Evolutionary conservation across 2,329 filamentous ascomycete genomes (phyloP).

Genomic region (Pseudocercospora pini-densiflorae): DNA sequence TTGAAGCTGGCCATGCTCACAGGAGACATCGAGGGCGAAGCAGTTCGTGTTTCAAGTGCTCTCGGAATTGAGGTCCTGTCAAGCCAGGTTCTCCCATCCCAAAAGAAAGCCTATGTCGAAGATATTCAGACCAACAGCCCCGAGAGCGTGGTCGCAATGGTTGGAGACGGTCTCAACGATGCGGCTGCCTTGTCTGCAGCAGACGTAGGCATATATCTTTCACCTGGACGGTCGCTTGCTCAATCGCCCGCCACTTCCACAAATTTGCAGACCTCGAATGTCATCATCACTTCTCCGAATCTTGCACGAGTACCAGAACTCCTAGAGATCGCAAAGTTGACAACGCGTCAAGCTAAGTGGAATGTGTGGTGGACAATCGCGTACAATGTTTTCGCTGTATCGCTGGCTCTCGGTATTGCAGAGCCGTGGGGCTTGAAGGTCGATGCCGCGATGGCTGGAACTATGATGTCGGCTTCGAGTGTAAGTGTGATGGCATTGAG

Average conservation of each 20-base stretch:
- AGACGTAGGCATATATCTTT: background rate
- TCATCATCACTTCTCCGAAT: background rate
- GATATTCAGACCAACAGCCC: background rate
- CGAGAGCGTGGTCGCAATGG: background rate
- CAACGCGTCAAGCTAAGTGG: background rate
- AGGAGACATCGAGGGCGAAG: background rate
- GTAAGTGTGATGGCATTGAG: background rate
- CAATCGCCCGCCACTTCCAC: background rate
- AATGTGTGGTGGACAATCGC: background rate
- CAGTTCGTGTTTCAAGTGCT: background rate
- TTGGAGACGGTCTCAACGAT: background rate
- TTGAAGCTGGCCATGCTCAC: background rate
- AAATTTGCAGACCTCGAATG: background rate
- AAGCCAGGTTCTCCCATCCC: background rate
- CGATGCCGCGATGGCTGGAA: background rate
- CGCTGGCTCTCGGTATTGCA: background rate
- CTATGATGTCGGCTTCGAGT: background rate
- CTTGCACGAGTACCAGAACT: background rate
- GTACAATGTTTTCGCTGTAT: background rate
- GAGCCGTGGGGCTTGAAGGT: background rate
- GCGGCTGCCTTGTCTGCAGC: background rate
- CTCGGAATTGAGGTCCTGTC: background rate
- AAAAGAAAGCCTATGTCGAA: background rate
- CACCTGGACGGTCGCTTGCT: background rate
- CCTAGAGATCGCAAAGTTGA: background rate